Percentiles rank a stretch among this genome's conserved stretches.
phyloP scores from a whole-genome alignment of 2,329 filamentous ascomycete genomes.

The Stachybotrys chartarum region DNA sequence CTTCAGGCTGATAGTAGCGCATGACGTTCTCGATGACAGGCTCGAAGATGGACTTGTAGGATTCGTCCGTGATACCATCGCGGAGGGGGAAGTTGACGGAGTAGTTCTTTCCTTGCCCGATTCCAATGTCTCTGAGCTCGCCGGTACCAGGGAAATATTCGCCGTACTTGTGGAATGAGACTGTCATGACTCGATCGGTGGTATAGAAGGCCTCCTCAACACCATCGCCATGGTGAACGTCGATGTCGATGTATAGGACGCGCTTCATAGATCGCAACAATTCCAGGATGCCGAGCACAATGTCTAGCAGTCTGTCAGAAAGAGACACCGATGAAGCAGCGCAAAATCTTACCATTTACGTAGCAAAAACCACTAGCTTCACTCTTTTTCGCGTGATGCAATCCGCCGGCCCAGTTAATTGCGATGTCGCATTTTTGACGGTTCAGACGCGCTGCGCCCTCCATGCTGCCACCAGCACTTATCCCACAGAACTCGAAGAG shows the following conservation, averaged over 20 bases:
- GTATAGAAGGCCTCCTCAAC: conserved; percentile 93
- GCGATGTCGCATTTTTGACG: conserved; percentile 92
- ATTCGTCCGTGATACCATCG: conserved; percentile 83
- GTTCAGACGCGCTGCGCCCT: conserved; percentile 84
- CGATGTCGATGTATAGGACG: conserved; percentile 96
- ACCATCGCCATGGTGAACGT: conserved; percentile 89
- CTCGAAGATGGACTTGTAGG: conserved; percentile 88
- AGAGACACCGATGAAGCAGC: background rate
- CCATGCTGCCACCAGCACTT: conserved; percentile 89
- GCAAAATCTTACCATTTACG: conserved; percentile 65
- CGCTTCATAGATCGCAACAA: conserved; percentile 84
- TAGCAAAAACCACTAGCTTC: conserved; percentile 98
- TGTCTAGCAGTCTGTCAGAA: conserved; percentile 50
- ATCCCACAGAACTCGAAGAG: conserved; percentile 96
- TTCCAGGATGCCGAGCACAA: conserved; percentile 91
- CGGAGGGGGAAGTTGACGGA: conserved; percentile 86
- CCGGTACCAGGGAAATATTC: conserved; percentile 94
- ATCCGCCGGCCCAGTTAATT: conserved; percentile 94
- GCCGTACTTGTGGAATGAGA: conserved; percentile 95
- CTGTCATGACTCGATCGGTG: conserved; percentile 85
- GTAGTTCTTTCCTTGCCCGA: conserved; percentile 83
- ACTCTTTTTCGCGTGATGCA: conserved; percentile 96
- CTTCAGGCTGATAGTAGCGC: conserved; percentile 79
- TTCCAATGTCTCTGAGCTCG: conserved; percentile 76
- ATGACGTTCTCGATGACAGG: conserved; percentile 83